These are phyloP conservation scores for Lachnellula cervina DNA, from an alignment of 2,329 filamentous ascomycete species.

Conservation along the genomic window DNA sequence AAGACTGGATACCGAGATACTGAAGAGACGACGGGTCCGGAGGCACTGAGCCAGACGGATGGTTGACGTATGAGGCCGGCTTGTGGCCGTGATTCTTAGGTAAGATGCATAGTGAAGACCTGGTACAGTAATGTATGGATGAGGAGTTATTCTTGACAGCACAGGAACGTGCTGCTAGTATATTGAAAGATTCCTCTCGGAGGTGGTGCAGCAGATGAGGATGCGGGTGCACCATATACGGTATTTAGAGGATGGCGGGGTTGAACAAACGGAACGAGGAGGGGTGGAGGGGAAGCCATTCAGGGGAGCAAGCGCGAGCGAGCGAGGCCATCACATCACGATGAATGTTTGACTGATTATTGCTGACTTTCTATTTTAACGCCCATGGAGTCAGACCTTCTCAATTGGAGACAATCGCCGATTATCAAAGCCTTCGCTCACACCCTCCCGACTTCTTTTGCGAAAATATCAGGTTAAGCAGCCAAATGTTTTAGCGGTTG, in stretches of 20 bases:
- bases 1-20: not conserved
- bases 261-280: not conserved
- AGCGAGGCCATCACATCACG: not conserved
- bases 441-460: not conserved
- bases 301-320: not conserved
- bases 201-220: not conserved
- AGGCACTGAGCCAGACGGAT: not conserved
- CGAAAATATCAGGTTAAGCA: not conserved
- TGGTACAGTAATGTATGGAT: not conserved
- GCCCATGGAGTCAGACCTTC: not conserved
- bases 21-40: not conserved
- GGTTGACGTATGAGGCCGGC: not conserved
- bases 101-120: conserved; percentile 1
- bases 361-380: not conserved
- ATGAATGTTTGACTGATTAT: not conserved
- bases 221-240: not conserved
- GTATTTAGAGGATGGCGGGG: not conserved
- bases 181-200: not conserved
- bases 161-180: not conserved
- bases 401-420: not conserved
- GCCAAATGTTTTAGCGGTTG: not conserved
- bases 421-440: not conserved
- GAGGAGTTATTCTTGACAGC: not conserved
- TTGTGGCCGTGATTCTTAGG: not conserved
- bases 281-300: not conserved